A percentile compares a stretch with the other conserved stretches of the same genome.
These are phyloP conservation scores for Syzygium malaccense DNA, from an alignment of 441 rosid genomes.

Conservation along the genomic window DNA sequence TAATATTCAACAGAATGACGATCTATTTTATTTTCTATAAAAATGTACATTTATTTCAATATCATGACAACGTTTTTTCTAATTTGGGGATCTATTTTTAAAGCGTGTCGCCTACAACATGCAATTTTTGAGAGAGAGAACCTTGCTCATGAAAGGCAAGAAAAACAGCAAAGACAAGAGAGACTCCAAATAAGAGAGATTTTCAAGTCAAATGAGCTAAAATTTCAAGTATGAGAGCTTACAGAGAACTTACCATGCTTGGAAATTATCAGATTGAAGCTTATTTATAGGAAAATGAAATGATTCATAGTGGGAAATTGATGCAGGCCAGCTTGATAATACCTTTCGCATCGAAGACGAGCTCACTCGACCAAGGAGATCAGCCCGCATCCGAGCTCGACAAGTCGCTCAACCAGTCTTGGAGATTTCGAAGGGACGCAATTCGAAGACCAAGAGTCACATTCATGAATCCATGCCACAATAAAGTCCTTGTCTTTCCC, in stretches of 20 bases:
- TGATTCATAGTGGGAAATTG: not conserved
- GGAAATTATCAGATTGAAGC: not conserved
- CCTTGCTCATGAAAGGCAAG: not conserved
- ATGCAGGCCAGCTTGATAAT: too few relatives aligned
- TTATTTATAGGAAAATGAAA: not conserved
- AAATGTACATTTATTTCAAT: not conserved
- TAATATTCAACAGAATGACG: fast-evolving
- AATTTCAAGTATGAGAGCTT: not conserved
- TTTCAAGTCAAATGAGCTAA: not conserved
- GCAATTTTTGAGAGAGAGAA: not conserved
- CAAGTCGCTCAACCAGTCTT: too few relatives aligned
- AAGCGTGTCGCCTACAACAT: not conserved
- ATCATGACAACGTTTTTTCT: not conserved
- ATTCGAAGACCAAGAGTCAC: too few relatives aligned
- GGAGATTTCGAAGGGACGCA: too few relatives aligned
- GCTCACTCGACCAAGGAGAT: too few relatives aligned
- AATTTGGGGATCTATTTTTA: not conserved
- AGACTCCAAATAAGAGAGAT: not conserved
- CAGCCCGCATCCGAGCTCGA: too few relatives aligned
- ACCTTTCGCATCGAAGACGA: too few relatives aligned
- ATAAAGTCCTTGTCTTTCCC: too few relatives aligned
- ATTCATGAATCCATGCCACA: too few relatives aligned
- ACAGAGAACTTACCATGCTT: not conserved
- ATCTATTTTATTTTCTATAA: not conserved
- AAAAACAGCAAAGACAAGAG: not conserved